A percentile compares a stretch with the other conserved stretches of the same genome.
These are phyloP conservation scores for Truncatella angustata DNA, from an alignment of 2,329 filamentous ascomycete species.

Conservation along the genomic window DNA sequence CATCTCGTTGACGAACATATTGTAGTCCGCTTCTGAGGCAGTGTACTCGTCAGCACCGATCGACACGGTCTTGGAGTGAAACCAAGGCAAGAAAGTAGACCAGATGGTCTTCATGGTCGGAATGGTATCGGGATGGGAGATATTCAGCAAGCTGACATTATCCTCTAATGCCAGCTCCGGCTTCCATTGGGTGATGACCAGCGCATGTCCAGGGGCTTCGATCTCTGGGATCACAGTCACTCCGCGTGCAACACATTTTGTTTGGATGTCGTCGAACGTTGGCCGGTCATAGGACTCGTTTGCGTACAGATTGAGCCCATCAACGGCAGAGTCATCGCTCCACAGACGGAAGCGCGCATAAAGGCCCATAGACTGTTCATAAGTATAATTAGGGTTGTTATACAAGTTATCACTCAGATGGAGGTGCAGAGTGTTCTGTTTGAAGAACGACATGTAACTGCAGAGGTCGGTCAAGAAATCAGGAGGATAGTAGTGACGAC, in stretches of 20 bases:
- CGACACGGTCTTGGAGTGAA: conserved; percentile 52
- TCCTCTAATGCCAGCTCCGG: conserved; percentile 48
- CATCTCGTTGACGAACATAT: conserved; percentile 52
- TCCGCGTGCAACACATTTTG: conserved; percentile 49
- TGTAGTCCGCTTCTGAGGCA: conserved; percentile 45
- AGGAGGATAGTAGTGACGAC: conserved; percentile 54
- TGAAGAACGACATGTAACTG: conserved; percentile 60
- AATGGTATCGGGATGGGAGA: conserved; percentile 53
- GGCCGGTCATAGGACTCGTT: conserved; percentile 55
- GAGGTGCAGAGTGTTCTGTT: conserved; percentile 57
- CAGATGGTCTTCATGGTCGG: conserved; percentile 52
- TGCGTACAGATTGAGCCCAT: conserved; percentile 45
- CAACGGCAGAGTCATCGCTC: conserved; percentile 45
- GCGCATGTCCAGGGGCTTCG: conserved; percentile 56
- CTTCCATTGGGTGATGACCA: conserved; percentile 58
- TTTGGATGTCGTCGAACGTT: conserved; percentile 52
- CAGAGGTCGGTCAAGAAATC: conserved; percentile 56
- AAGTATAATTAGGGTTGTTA: conserved; percentile 47
- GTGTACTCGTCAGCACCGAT: conserved; percentile 57
- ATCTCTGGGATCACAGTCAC: conserved; percentile 60
- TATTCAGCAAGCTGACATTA: conserved; percentile 51
- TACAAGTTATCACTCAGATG: conserved; percentile 57
- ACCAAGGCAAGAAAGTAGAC: conserved; percentile 53
- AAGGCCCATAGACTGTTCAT: conserved; percentile 44
- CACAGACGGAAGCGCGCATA: conserved; percentile 55